Evolutionary conservation across 768 basidiomycete species (phyloP), one percentile per base, ranked within the genome.

Genomic region (Pleurotus giganteus): DNA sequence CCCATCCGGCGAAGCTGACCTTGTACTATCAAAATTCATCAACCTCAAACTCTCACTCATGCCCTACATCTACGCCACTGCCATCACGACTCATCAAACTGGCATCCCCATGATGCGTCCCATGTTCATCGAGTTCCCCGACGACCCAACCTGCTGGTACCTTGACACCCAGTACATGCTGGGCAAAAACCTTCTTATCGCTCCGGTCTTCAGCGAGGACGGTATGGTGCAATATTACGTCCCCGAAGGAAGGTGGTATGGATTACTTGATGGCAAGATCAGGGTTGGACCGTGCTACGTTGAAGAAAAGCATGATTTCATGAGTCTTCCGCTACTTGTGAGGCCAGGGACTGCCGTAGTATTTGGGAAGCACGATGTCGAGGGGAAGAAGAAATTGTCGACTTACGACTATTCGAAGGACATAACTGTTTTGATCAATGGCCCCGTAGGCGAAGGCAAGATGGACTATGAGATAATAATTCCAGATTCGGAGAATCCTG

Each of bases 21-120:
- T 55, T 29, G 64, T 72, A 15, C 65, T 77, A 31, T 65, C 71
- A 26, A 69, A 71, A 52, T 73, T 76, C 60, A 69, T 74, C 53
- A 66, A 73, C 57, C 64, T 71, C 23, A 79, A 79, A 60, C 65
- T 75, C 45, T 63, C 73, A 6, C 65, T 80, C 45, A 78, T 78
- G 75, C 78, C 77, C 1, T 79, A 79, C 61, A 60, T 80, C 36
- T 69, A 67, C 46, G 45, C 58, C 29, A 68, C 66, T 4, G 70
- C 70, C 11, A 64, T 66, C 29, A 42, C 60, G n/a, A 67, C 71
- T 4, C 67, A 70, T 43, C 26, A 60, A 42, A 70, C 60, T 0
- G 71, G 71, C 13, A 54, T 68, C 8, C 65, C 71, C 9, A 65
- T 72, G 63, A 66, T 71, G 66, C 69, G 70, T 1, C 64, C 69